Base-by-base conservation (phyloP, 305 asterid species). In the Fraxinus latifolia region DNA sequence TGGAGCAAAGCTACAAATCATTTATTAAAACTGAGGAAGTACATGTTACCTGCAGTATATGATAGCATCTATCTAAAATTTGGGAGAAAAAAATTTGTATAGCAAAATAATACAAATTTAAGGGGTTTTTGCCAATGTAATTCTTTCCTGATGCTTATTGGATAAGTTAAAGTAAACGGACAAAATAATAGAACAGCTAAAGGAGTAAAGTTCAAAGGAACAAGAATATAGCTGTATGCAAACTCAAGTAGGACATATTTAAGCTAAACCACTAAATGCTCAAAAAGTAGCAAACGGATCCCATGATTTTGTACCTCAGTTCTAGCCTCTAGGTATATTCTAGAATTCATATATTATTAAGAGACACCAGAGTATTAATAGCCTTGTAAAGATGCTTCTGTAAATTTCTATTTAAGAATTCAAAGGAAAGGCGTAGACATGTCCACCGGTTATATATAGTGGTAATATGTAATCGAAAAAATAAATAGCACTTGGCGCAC, bases 1-100 rank as follows among this genome's bases (percentile, higher is more conserved):
- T 76, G 77, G 58, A 58, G 78, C 79, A 77, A 70, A 77, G 80
- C 27, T 42, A 68, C 19, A 21, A 67, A 33, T 44, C 47, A 27
- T 15, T 17, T 12, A 70, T 25, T 39, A 39, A 79, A 50, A 50
- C 62, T 55, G 42, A 14, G 8, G 42, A n/a, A 76, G 31, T 19
- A 44, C 36, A 5, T 39, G 11, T 42, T 76, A 65, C 15, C 73
- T 65, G n/a, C 32, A 21, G 34, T 70, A 70, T 33, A 32, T 29
- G 76, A 17, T 31, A 70, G 25, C 39, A 32, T 15, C 76, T 0
- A 70, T 31, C 42, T 6, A 19, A 21, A 70, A 70, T 4, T 29
- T n/a, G 33, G 19, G 74, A 67, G 74, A 67, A 29, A 25, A 25
- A 70, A 29, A 68, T 5, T 32, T 32, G 5, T 31, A 14, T 32